Conservation (phyloP, 345 rosid species). For the Moricandia arvensis region DNA sequence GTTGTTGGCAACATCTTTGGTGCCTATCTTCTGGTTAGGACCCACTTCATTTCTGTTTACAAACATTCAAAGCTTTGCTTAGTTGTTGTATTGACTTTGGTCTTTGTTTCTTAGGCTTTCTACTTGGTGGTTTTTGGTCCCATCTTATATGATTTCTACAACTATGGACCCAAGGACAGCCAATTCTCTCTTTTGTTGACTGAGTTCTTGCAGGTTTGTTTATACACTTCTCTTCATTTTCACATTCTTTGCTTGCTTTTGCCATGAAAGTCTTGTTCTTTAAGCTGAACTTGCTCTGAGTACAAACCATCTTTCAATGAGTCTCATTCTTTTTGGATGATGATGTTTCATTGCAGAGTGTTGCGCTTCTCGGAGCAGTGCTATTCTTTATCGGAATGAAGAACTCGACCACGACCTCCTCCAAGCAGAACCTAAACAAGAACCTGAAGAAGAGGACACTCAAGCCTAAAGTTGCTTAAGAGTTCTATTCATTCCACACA, state of each 20-base stretch:
- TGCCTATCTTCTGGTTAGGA: conserved; percentile 68
- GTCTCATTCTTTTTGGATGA: not conserved
- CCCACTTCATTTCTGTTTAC: conserved; percentile 13
- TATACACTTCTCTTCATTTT: not conserved
- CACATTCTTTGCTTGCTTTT: not conserved
- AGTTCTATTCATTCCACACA: conserved; percentile 2
- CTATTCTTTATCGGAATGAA: conserved; percentile 83
- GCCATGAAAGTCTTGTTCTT: not conserved
- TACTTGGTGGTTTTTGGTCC: conserved; percentile 59
- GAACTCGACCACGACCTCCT: conserved; percentile 46
- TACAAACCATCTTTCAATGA: not conserved
- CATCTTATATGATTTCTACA: conserved; percentile 80
- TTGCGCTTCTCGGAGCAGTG: conserved; percentile 79
- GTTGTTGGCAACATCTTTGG: conserved; percentile 70
- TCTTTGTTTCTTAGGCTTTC: conserved; percentile 46
- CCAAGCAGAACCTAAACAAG: conserved; percentile 25
- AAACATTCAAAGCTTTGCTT: not conserved
- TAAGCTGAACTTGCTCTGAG: not conserved
- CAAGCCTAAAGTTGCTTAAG: conserved; percentile 54
- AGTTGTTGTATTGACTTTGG: not conserved
- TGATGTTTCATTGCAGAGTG: conserved; percentile 44
- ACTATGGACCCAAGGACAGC: conserved; percentile 48
- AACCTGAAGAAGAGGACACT: conserved; percentile 58
- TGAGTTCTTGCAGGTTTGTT: conserved; percentile 66
- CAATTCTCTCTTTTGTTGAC: conserved; percentile 45